These are phyloP conservation scores for Raphanus raphanistrum DNA, from an alignment of 345 rosid genomes.

Conservation along the genomic window DNA sequence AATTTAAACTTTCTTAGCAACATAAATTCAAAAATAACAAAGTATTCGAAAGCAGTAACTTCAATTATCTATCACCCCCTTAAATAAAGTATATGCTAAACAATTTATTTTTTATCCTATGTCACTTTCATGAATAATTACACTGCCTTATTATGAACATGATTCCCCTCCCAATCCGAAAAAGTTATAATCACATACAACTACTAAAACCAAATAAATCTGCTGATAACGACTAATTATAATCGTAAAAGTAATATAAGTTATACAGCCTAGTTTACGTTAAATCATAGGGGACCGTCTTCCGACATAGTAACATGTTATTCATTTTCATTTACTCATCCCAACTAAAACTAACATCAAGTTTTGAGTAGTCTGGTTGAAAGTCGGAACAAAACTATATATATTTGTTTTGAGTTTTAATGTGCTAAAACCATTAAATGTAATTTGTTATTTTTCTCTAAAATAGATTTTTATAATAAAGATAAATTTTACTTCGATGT, in stretches of 20 bases:
- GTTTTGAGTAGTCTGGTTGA: conserved; percentile 18
- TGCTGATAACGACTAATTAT: conserved; percentile 23
- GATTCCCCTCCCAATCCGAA: conserved; percentile 31
- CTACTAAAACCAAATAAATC: neutral
- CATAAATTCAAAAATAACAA: neutral
- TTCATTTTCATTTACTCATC: conserved; percentile 24
- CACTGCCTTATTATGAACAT: conserved; percentile 19
- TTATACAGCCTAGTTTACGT: conserved; percentile 1
- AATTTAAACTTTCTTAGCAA: neutral
- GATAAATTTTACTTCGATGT: too few species aligned
- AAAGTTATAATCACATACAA: conserved; percentile 21
- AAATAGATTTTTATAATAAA: too few species aligned
- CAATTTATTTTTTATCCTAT: conserved; percentile 23
- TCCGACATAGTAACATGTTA: conserved; percentile 26
- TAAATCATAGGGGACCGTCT: conserved; percentile 23
- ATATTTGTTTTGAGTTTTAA: too few species aligned
- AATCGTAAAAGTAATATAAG: neutral
- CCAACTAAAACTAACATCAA: conserved; percentile 7
- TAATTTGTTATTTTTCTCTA: too few species aligned
- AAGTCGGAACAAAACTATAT: neutral
- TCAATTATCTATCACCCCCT: conserved; percentile 29
- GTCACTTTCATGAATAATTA: conserved; percentile 26
- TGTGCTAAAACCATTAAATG: too few species aligned
- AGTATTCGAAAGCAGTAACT: conserved; percentile 18
- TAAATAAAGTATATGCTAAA: conserved; percentile 23